Conservation (phyloP, 192 early-diverging fungal genomes). For the Backusella luteola region DNA sequence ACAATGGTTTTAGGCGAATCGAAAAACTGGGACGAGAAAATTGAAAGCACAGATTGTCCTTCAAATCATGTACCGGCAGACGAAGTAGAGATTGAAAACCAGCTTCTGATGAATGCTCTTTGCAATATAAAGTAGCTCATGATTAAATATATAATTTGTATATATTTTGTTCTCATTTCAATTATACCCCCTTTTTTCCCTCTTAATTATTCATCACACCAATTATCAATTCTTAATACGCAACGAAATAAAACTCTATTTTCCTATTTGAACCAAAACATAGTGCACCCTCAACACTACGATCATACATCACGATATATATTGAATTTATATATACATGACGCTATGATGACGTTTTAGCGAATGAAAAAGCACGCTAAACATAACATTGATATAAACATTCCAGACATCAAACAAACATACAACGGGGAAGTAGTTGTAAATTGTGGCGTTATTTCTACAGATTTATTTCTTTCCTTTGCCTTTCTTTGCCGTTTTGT, state of each 20-base stretch:
- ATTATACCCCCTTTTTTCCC: not conserved
- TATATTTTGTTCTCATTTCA: not conserved
- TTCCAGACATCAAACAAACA: not conserved
- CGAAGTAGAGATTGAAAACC: slow-evolving; percentile 52
- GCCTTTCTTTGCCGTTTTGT: slow-evolving; percentile 35
- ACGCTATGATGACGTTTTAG: not conserved
- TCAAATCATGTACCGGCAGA: slow-evolving; percentile 51
- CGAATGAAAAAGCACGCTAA: not conserved
- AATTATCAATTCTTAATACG: not conserved
- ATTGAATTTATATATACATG: not conserved
- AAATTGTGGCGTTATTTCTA: not conserved
- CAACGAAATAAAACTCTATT: not conserved
- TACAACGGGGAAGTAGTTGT: not conserved
- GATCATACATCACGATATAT: no score
- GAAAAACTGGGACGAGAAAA: slow-evolving; percentile 30
- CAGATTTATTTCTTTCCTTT: slow-evolving; percentile 33
- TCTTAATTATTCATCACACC: not conserved
- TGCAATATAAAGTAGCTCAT: slow-evolving; percentile 19
- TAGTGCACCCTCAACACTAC: no score
- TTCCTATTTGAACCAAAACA: not conserved
- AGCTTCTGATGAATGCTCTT: slow-evolving; percentile 39
- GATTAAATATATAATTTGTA: not conserved
- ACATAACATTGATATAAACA: not conserved
- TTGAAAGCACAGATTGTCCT: slow-evolving; percentile 29
- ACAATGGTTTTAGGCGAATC: slow-evolving; percentile 38